Conservation (phyloP, 2,329 filamentous ascomycete genomes). For the Teratosphaeria pseudoeucalypti region DNA sequence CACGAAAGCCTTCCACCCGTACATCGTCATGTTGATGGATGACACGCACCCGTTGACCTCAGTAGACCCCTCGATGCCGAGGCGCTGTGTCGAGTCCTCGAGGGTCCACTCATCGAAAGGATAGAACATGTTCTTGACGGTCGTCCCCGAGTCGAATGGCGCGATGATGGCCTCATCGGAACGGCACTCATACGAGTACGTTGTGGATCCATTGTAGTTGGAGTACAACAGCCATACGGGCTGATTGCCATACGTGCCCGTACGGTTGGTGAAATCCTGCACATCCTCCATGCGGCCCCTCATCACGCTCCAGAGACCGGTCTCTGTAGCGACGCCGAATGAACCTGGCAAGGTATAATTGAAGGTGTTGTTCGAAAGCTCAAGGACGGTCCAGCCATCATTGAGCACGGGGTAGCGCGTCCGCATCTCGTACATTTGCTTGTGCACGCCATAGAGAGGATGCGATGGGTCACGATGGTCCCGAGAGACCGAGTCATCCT, state of each 20-base stretch:
- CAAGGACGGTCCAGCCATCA: constrained; percentile 46
- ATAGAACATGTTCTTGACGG: constrained; percentile 53
- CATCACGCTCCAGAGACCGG: constrained; percentile 50
- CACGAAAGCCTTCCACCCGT: constrained; percentile 52
- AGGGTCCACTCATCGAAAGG: constrained; percentile 48
- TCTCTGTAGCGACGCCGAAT: constrained; percentile 43
- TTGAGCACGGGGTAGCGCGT: constrained; percentile 47
- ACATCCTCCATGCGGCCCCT: constrained; percentile 40
- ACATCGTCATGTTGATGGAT: constrained; percentile 43
- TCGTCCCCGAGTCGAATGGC: constrained; percentile 44
- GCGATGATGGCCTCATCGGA: constrained; percentile 42
- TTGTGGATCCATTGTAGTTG: constrained; percentile 39
- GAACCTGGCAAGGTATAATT: constrained; percentile 44
- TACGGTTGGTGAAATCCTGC: constrained; percentile 39
- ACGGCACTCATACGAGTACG: constrained; percentile 50
- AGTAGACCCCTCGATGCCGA: constrained; percentile 39
- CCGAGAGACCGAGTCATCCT: constrained; percentile 46
- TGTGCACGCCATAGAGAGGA: constrained; percentile 50
- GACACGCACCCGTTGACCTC: constrained; percentile 47
- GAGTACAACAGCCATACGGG: constrained; percentile 44
- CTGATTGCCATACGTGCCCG: constrained; percentile 31
- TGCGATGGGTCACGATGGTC: constrained; percentile 55
- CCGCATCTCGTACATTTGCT: constrained; percentile 52
- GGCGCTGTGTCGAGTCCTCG: constrained; percentile 33
- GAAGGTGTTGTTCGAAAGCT: constrained; percentile 47